Base-by-base conservation (phyloP, 108 stramenopile genomes). In the Chaetoceros muelleri region DNA sequence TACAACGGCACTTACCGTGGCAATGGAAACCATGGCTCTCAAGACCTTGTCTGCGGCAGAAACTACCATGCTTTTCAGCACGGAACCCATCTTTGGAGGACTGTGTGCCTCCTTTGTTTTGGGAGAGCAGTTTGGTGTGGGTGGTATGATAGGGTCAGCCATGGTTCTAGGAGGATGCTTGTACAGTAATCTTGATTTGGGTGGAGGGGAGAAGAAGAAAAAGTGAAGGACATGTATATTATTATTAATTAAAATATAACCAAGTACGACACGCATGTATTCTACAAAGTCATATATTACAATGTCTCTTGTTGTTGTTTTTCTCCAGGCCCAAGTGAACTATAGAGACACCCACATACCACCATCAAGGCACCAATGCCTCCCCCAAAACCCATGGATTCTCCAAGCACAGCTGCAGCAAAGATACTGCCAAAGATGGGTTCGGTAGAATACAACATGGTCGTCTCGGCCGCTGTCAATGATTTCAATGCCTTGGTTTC, bases 11-110 rank as follows among this genome's bases (percentile, higher is more conserved):
- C 61, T 96, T 28, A 89, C 95, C 28, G 74, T 94, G 27, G 89
- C 68, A 54, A 79, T 89, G 70, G 93, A 96, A 77, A 93, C 88
- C 13, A 17, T 85, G 22, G 95, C 95, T 1, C 67, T 96, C 50
- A 67, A 81, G 31, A 87, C 81, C 7, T 67, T 96, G 8, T 78
- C 78, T 17, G 95, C 95, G 2, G 71, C 89, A 2, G 95, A 96
- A 56, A 90, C 91, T 8, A 96, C 95, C 2, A 62, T 96, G 24
- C 82, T 96, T 25, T 81, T 94, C 26, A 80, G 81, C 16, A 94
- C 95, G 2, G 93, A 94, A 66, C 93, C 95, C 17, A 31, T 96
- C 20, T 94, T 79, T 72, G 95, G 91, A 40, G 70, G 86, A 17
- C 81, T 73, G 21, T 90, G 91, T 69, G 91, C 91, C 0, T 74